Evolutionary conservation across 768 basidiomycete species (phyloP).

Genomic region (Mycena crocata): DNA sequence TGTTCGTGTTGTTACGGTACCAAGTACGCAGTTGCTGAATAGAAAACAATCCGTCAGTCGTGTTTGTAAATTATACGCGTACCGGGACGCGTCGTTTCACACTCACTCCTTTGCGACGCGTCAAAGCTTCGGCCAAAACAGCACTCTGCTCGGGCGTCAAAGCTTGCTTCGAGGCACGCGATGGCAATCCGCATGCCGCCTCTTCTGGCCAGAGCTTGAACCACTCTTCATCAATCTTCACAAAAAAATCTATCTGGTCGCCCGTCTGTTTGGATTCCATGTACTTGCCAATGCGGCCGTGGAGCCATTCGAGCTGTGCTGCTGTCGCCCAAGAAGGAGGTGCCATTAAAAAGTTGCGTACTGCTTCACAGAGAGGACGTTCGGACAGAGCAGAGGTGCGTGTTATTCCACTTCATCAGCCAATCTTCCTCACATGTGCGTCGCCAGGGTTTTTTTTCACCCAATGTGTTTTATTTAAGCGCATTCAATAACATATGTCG

Average conservation of each 20-base stretch:
- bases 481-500: too few species aligned
- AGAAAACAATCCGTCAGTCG: too few species aligned
- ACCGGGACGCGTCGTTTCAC: too few species aligned
- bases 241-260: constrained; percentile 12
- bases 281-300: not conserved
- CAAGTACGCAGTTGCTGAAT: constrained; percentile 13
- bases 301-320: not conserved
- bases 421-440: too few species aligned
- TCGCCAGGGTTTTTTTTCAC: too few species aligned
- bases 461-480: too few species aligned
- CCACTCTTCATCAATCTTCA: not conserved
- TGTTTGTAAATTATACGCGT: not conserved
- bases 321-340: not conserved
- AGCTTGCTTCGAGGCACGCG: not conserved
- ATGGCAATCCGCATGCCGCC: not conserved
- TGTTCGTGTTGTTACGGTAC: constrained; percentile 6
- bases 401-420: too few species aligned
- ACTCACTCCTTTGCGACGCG: not conserved
- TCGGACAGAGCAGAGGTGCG: too few species aligned
- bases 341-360: too few species aligned
- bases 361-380: too few species aligned
- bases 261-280: not conserved
- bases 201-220: not conserved
- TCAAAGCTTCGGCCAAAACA: not conserved
- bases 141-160: not conserved